These are phyloP conservation scores for Cryptosporidium xiaoi DNA, from an alignment of 169 alveolate genomes.

Conservation along the genomic window DNA sequence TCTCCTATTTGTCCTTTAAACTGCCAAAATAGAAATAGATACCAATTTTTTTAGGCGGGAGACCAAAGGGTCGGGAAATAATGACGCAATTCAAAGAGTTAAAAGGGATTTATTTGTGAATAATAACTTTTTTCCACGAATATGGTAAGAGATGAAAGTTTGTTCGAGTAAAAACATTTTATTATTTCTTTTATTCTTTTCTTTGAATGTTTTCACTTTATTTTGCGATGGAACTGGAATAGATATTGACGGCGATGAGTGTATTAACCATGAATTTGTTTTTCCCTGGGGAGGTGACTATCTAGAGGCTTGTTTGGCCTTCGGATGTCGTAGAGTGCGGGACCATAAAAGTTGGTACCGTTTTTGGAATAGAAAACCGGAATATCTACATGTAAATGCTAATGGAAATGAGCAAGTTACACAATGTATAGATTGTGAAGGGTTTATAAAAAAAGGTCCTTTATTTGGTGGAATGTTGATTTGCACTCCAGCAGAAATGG, in stretches of 20 bases:
- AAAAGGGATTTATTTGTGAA: too few species aligned
- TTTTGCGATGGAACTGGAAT: background rate
- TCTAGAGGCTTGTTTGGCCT: slow-evolving; percentile 40
- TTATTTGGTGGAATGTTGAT: slow-evolving; percentile 63
- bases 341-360: slow-evolving; percentile 65
- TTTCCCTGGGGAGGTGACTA: slow-evolving; percentile 66
- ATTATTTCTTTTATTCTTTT: slow-evolving; percentile 7
- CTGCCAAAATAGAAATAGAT: too few species aligned
- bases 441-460: slow-evolving; percentile 63
- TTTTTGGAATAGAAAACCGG: slow-evolving; percentile 66
- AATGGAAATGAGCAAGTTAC: slow-evolving; percentile 46
- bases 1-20: too few species aligned
- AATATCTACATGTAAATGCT: slow-evolving; percentile 28
- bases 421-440: slow-evolving; percentile 64
- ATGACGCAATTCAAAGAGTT: too few species aligned
- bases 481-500: slow-evolving; percentile 64
- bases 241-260: slow-evolving; percentile 5
- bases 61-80: too few species aligned
- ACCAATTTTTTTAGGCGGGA: too few species aligned
- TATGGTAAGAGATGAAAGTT: slow-evolving; percentile 5
- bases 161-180: background rate
- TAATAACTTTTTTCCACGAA: too few species aligned
- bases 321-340: slow-evolving; percentile 50
- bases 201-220: background rate
- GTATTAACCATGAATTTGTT: slow-evolving; percentile 5